Base-by-base conservation (phyloP, 2,329 filamentous ascomycete species). In the Gyromitra esculenta region DNA sequence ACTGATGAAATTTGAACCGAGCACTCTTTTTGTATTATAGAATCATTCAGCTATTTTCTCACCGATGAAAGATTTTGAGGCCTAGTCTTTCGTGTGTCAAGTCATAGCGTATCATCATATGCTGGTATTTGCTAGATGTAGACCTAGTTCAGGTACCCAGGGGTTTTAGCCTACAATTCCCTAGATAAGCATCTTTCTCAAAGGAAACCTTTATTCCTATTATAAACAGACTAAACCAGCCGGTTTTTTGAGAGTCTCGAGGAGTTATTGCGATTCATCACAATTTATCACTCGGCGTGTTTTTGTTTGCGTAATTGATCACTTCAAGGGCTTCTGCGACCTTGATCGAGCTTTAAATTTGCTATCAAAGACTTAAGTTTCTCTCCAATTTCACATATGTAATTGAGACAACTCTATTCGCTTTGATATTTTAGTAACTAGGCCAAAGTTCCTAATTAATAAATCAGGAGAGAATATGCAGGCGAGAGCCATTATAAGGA, bases 1-100 rank as follows among this genome's bases (percentile, higher is more conserved):
- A 0, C 2, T 8, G 13, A 37, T 2, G 9, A 0, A n/a, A 6
- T 39, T 59, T 37, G 50, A 54, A 11, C 7, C 25, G 21, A 18
- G 18, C 13, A 31, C 25, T 31, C 25, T 21, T 43, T 56, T 67
- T 67, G 64, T 67, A 67, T 31, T 67, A 43, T 43, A 67, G 25
- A 37, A 59, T 18, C 41, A 41, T 54, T 66, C 8, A 25, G 21
- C 9, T 66, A 54, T 52, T 39, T 41, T 37, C 25, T 31, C 25
- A 31, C 25, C 25, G 6, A 2, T 39, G 18, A 6, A 37, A 52
- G 11, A 11, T 52, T 52, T 52, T 31, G 4, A 31, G 25, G 25
- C 25, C 25, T 50, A 13, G 15, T 18, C 5, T 50, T n/a, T 15
- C 18, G 45, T 6, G 45, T 31, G 25, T 31, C 25, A 31, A 7